Conservation (phyloP, 345 rosid species). For the Dipteronia sinensis region DNA sequence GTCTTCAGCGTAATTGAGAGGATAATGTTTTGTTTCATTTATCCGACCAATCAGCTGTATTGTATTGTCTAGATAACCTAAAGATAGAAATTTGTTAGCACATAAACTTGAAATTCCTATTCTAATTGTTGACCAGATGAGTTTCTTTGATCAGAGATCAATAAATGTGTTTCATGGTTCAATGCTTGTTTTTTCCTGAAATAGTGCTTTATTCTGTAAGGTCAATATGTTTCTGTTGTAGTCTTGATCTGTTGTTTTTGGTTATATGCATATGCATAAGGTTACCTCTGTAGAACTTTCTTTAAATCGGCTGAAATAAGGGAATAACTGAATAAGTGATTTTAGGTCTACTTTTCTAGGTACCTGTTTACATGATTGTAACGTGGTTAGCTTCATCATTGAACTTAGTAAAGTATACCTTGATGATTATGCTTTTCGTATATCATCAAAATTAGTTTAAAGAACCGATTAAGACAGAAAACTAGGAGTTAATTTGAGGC, state of each 20-base stretch:
- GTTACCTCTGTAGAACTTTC: neutral
- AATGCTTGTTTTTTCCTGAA: slow-evolving; percentile 2
- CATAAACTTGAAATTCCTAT: too few species aligned
- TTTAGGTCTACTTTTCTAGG: neutral
- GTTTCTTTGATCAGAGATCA: neutral
- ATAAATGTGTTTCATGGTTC: neutral
- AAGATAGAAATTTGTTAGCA: neutral
- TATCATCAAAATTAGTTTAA: neutral
- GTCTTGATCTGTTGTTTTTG: neutral
- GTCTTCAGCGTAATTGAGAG: neutral
- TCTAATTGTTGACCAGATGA: neutral
- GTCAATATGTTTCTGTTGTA: neutral
- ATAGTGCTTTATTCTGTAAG: neutral
- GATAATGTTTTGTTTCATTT: neutral
- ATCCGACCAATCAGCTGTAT: neutral
- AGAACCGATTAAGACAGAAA: slow-evolving; percentile 2
- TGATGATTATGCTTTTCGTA: neutral
- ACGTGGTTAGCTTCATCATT: neutral
- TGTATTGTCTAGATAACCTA: neutral
- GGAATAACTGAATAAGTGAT: neutral
- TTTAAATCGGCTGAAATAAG: neutral
- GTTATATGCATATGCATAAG: neutral
- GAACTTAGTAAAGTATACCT: neutral
- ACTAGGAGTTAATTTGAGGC: slow-evolving; percentile 1
- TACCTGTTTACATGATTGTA: neutral